Evolutionary conservation across 257 asterid species (phyloP).

Genomic region (Linaria vulgaris): DNA sequence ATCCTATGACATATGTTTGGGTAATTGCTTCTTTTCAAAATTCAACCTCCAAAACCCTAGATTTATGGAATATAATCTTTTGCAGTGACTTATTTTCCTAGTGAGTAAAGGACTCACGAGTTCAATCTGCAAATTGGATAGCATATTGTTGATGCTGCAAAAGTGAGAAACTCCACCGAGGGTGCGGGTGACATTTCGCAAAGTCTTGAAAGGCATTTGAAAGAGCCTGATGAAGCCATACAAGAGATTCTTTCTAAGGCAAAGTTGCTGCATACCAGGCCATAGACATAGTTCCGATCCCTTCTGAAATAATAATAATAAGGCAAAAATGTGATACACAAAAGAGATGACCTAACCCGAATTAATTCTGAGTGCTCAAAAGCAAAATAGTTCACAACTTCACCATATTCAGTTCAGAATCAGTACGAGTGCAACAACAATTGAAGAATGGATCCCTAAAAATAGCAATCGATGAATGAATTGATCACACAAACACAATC

Average conservation of each 20-base stretch:
- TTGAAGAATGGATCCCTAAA: too few species aligned
- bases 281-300: slow-evolving; percentile 76
- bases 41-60: too few species aligned
- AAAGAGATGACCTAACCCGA: too few species aligned
- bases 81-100: too few species aligned
- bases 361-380: too few species aligned
- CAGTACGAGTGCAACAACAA: too few species aligned
- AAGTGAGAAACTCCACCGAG: slow-evolving; percentile 73
- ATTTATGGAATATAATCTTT: too few species aligned
- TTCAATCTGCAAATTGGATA: slow-evolving; percentile 76
- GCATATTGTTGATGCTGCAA: slow-evolving; percentile 66
- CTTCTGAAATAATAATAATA: slow-evolving; percentile 33
- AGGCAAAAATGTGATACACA: too few species aligned
- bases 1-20: not conserved
- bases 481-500: too few species aligned
- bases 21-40: not conserved
- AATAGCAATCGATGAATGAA: too few species aligned
- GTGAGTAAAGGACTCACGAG: slow-evolving; percentile 48
- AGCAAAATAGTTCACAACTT: too few species aligned
- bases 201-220: slow-evolving; percentile 77
- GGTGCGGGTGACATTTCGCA: slow-evolving; percentile 65
- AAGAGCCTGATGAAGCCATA: slow-evolving; percentile 76
- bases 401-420: too few species aligned
- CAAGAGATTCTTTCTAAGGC: slow-evolving; percentile 73
- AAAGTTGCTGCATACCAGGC: slow-evolving; percentile 88